A percentile compares a stretch with the other conserved stretches of the same genome.
phyloP scores from a whole-genome alignment of 164 flowering plant species.

The Santalum album region DNA sequence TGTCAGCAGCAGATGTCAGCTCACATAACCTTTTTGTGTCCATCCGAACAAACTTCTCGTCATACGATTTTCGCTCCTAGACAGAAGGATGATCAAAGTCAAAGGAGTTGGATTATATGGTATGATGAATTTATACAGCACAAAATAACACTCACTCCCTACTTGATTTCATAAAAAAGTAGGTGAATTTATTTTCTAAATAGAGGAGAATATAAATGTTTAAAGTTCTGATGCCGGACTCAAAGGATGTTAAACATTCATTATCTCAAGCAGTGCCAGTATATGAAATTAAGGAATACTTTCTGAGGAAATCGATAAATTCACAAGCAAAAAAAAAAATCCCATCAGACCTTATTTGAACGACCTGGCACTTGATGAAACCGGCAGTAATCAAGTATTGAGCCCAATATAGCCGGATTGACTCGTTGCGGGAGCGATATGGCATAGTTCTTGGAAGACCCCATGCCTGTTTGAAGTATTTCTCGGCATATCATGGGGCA shows the following conservation, averaged over 20 bases:
- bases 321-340: conserved; percentile 3
- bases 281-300: too few relatives aligned
- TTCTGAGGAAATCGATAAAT: neutral
- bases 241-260: neutral
- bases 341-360: conserved; percentile 70
- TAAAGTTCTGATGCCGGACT: neutral
- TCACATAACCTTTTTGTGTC: conserved; percentile 77
- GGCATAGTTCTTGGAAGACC: conserved; percentile 75
- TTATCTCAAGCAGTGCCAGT: neutral
- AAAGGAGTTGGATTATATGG: too few relatives aligned
- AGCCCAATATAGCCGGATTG: conserved; percentile 58
- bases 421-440: conserved; percentile 81
- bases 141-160: too few relatives aligned
- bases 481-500: conserved; percentile 84
- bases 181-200: too few relatives aligned
- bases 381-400: conserved; percentile 84
- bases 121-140: too few relatives aligned
- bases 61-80: conserved; percentile 80
- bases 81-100: neutral
- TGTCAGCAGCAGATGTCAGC: conserved; percentile 87
- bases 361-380: conserved; percentile 90
- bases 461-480: conserved; percentile 59
- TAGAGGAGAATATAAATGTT: neutral
- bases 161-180: too few relatives aligned
- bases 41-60: conserved; percentile 74